phyloP scores from a whole-genome alignment of 768 basidiomycete species.

The Rhizopogon sp. region DNA sequence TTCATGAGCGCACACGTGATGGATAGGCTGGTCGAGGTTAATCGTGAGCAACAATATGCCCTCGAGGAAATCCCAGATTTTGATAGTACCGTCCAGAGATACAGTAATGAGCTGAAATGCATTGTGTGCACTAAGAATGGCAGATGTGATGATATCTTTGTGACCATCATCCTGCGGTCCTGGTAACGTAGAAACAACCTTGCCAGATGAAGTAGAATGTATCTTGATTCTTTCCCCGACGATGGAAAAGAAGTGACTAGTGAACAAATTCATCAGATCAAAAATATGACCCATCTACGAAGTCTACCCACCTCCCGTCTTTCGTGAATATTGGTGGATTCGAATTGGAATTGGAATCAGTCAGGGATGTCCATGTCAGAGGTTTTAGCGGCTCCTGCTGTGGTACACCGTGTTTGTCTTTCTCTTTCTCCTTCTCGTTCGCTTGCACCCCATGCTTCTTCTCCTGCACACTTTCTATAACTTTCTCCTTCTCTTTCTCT shows the following conservation, averaged over 20 bases:
- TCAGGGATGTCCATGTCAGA: constrained; percentile 70
- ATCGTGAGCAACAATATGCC: constrained; percentile 74
- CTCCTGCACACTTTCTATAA: constrained; percentile 9
- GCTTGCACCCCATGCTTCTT: constrained; percentile 7
- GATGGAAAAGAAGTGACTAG: constrained; percentile 86
- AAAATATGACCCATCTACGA: constrained; percentile 1
- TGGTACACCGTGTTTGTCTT: constrained; percentile 17
- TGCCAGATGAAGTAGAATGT: constrained; percentile 71
- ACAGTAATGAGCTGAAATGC: constrained; percentile 86
- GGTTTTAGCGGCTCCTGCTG: constrained; percentile 8
- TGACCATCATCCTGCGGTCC: constrained; percentile 37
- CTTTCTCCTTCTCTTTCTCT: constrained; percentile 38
- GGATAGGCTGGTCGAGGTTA: constrained; percentile 62
- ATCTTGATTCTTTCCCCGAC: constrained; percentile 81
- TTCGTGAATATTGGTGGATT: constrained; percentile 78
- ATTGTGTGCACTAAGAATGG: constrained; percentile 79
- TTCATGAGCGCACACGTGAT: constrained; percentile 67
- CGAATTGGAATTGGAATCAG: constrained; percentile 60
- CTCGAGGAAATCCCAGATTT: constrained; percentile 93
- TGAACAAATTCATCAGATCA: constrained; percentile 6
- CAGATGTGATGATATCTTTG: constrained; percentile 61
- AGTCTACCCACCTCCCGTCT: constrained; percentile 68
- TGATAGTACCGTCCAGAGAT: constrained; percentile 76
- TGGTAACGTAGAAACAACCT: constrained; percentile 80
- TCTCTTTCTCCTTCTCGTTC: neutral